Percentiles rank a stretch among this genome's conserved stretches.
phyloP scores from a whole-genome alignment of 2,329 filamentous ascomycete species.

The Pseudogymnoascus sp. region DNA sequence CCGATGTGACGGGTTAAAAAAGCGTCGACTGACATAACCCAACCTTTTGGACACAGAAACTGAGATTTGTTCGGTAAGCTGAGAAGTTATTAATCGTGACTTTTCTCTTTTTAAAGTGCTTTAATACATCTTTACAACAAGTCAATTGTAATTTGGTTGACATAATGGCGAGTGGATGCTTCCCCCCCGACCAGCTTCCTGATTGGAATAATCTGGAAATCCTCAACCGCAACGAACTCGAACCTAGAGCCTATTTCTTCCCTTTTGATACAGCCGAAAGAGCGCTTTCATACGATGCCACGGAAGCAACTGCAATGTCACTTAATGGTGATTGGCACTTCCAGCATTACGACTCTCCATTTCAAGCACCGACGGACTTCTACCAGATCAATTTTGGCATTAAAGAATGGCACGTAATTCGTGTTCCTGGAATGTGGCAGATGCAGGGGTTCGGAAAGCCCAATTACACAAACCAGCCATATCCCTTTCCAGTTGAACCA shows the following conservation, averaged over 20 bases:
- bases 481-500: slow-evolving; percentile 44
- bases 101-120: too few species aligned
- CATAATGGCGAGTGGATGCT: background rate
- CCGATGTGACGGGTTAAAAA: too few species aligned
- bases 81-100: too few species aligned
- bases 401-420: slow-evolving; percentile 36
- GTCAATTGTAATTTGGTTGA: too few species aligned
- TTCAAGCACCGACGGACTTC: background rate
- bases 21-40: too few species aligned
- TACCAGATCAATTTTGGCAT: background rate
- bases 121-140: too few species aligned
- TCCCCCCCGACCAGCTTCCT: slow-evolving; percentile 18
- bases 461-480: slow-evolving; percentile 47
- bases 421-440: slow-evolving; percentile 46
- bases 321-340: background rate
- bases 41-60: too few species aligned
- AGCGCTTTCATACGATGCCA: slow-evolving; percentile 30
- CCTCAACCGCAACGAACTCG: slow-evolving; percentile 37
- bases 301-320: slow-evolving; percentile 25
- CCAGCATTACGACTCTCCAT: background rate
- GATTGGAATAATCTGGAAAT: slow-evolving; percentile 40
- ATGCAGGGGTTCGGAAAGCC: slow-evolving; percentile 45
- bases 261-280: slow-evolving; percentile 32
- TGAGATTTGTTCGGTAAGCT: too few species aligned
- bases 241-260: slow-evolving; percentile 36